Evolutionary conservation across 192 early-diverging fungal species (phyloP).

Genomic region (Backusella sp.): DNA sequence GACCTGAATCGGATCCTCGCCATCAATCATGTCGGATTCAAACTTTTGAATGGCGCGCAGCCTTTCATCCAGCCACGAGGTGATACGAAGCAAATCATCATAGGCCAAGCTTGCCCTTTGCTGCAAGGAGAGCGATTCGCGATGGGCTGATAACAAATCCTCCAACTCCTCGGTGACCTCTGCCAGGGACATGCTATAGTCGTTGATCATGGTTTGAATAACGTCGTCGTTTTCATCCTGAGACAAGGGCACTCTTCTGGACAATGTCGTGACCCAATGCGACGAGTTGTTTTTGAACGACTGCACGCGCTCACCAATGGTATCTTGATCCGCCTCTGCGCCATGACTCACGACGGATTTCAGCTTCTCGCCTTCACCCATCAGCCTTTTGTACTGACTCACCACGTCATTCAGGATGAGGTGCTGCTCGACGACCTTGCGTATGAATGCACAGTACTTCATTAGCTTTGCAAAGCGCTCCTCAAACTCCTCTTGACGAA

Average conservation of each 20-base stretch:
- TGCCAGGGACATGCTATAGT: slow-evolving; percentile 20
- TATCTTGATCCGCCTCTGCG: background rate
- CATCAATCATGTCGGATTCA: background rate
- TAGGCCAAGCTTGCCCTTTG: slow-evolving; percentile 23
- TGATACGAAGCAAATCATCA: slow-evolving; percentile 32
- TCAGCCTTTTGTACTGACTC: slow-evolving; percentile 17
- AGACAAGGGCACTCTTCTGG: slow-evolving; percentile 15
- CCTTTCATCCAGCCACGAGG: slow-evolving; percentile 30
- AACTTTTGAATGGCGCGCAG: slow-evolving; percentile 9
- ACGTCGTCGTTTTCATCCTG: background rate
- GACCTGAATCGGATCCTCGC: slow-evolving; percentile 2
- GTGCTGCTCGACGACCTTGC: slow-evolving; percentile 39
- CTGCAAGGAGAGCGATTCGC: slow-evolving; percentile 30
- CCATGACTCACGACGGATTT: background rate
- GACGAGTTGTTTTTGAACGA: slow-evolving; percentile 11
- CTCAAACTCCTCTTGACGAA: slow-evolving; percentile 38
- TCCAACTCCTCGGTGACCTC: slow-evolving; percentile 28
- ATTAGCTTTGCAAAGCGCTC: slow-evolving; percentile 29
- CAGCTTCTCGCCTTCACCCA: slow-evolving; percentile 25
- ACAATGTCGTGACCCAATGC: slow-evolving; percentile 10
- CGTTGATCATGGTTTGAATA: slow-evolving; percentile 20
- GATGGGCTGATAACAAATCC: slow-evolving; percentile 22
- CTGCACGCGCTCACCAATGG: slow-evolving; percentile 15
- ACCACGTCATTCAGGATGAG: slow-evolving; percentile 35
- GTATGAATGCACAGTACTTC: slow-evolving; percentile 28